Evolutionary conservation across 1,284 basidiomycete species (phyloP), one percentile per base, ranked within the genome.

Genomic region (Vanrija sp.): DNA sequence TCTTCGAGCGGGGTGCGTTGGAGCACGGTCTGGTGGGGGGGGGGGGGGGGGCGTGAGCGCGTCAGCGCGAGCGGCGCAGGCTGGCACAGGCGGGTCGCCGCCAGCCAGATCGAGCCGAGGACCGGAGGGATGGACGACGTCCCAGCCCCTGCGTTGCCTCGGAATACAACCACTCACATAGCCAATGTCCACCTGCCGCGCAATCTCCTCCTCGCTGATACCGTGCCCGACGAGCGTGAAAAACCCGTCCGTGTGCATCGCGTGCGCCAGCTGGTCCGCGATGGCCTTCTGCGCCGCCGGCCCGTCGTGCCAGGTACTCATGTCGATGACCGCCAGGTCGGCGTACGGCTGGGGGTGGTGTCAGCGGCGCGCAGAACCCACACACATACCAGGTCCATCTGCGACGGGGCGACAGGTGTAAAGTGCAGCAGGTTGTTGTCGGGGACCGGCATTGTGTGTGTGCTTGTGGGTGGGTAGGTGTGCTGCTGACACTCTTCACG

Each of bases 221-320:
- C 47, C 57, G 45, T 51, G 44, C 18, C 55, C 51, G 39, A 51
- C 54, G 5, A 65, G 45, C 5, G 54, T 55, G 50, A 65, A 62
- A 55, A 65, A 65, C 7, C 64, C 64, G 23, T 65, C 45, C 6
- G 45, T 53, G 39, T 53, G 53, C 62, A 65, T 63, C 3, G 64
- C 64, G 40, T 54, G 14, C 28, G 56, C 46, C 2, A 65, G 34
- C 45, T 58, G 40, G 28, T 49, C 45, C 0, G 60, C 62, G 1
- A 63, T 50, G 9, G n/a, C 44, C 6, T 16, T 8, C 34, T 60
- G 62, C 3, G 57, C 62, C 6, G 43, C 52, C 0, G 39, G 46
- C 1, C 64, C 62, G 19, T 63, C 57, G 26, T 51, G 18, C 23
- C 42, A 62, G 2, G 48, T 57, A 23, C 55, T 51, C n/a, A 65